Percentiles rank a stretch among this genome's conserved stretches.
phyloP scores from a whole-genome alignment of 352 stramenopile species.

The Globisporangium parvum region DNA sequence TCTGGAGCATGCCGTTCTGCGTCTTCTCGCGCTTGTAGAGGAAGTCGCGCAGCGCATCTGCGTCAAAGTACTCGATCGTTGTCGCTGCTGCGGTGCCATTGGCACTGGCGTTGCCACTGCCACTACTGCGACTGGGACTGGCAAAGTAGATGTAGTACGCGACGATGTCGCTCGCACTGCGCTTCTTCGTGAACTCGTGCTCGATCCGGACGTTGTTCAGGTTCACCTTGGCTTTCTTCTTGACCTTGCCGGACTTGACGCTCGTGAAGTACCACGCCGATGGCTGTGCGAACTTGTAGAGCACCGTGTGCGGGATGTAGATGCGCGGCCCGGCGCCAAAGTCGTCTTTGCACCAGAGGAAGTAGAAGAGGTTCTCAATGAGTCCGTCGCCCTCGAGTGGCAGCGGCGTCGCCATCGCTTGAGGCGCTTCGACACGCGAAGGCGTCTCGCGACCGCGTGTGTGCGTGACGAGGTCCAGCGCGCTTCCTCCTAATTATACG shows the following conservation, averaged over 20 bases:
- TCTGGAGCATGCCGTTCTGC: conserved; percentile 91
- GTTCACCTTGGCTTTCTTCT: conserved; percentile 90
- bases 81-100: conserved; percentile 13
- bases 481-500: neutral
- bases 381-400: conserved; percentile 83
- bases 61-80: conserved; percentile 93
- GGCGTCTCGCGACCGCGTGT: neutral
- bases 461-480: neutral
- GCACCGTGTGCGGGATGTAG: conserved; percentile 90
- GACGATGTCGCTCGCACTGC: conserved; percentile 78
- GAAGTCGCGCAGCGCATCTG: conserved; percentile 84
- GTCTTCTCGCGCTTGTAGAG: conserved; percentile 90
- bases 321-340: conserved; percentile 82
- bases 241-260: conserved; percentile 74
- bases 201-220: conserved; percentile 91
- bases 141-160: conserved; percentile 86
- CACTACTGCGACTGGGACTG: neutral
- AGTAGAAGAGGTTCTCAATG: conserved; percentile 87
- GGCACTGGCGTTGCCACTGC: neutral
- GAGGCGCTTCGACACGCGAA: neutral
- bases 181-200: conserved; percentile 89
- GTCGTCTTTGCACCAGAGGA: conserved; percentile 90
- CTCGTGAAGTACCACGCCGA: conserved; percentile 95
- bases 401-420: conserved; percentile 44
- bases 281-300: conserved; percentile 91